Percentiles rank a stretch among this genome's conserved stretches.
These are phyloP conservation scores for Ascochyta fabae DNA, from an alignment of 2,329 filamentous ascomycete species.

Conservation along the genomic window DNA sequence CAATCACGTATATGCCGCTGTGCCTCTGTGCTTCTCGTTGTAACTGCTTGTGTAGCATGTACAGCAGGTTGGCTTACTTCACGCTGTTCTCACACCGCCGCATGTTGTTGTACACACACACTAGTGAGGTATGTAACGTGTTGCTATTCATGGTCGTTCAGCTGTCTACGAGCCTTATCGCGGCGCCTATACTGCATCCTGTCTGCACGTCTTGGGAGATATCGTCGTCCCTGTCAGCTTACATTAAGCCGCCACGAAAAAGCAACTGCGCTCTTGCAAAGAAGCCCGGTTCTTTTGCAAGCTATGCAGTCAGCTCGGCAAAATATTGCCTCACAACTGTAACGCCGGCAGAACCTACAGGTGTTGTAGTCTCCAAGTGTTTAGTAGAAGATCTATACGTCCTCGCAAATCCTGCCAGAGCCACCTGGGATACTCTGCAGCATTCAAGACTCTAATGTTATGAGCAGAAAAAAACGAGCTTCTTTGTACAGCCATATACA, in stretches of 20 bases:
- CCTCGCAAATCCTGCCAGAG: too few species aligned
- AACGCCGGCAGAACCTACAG: too few species aligned
- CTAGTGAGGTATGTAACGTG: neutral
- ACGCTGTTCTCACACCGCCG: constrained; percentile 4
- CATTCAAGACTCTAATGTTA: too few species aligned
- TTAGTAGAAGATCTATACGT: too few species aligned
- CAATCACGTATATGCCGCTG: neutral
- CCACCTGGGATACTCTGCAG: too few species aligned
- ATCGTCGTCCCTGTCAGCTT: neutral
- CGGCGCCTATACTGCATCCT: neutral
- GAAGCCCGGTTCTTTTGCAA: too few species aligned
- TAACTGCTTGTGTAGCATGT: neutral
- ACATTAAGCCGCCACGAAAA: neutral
- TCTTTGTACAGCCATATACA: too few species aligned
- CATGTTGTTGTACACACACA: neutral
- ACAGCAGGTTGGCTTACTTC: neutral
- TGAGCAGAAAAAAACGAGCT: too few species aligned
- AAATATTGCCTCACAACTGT: too few species aligned
- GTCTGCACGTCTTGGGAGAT: neutral
- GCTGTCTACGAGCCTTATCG: neutral
- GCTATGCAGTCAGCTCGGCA: too few species aligned
- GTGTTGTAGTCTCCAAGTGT: too few species aligned
- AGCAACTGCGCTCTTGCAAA: too few species aligned
- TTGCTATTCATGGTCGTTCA: neutral
- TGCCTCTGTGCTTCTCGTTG: neutral